Conservation (phyloP, 768 basidiomycete species). For the Lentinus brumalis region DNA sequence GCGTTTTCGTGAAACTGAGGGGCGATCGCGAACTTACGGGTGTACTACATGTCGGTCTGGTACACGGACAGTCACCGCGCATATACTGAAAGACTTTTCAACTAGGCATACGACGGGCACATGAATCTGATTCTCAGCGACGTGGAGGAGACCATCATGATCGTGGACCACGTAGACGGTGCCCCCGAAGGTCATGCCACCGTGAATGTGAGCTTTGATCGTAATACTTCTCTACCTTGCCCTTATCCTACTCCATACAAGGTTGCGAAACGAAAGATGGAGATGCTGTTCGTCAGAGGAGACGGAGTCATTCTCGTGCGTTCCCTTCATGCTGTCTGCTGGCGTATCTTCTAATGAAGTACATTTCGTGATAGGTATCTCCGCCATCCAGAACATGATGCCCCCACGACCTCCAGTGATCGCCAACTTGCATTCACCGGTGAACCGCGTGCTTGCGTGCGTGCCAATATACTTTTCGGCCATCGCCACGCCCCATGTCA, state of each 20-base stretch:
- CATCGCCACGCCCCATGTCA: not conserved
- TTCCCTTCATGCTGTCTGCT: conserved; percentile 9
- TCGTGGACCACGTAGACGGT: conserved; percentile 84
- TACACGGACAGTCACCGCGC: conserved; percentile 1
- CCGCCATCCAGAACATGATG: conserved; percentile 61
- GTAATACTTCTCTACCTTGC: not conserved
- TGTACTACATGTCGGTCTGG: conserved; percentile 78
- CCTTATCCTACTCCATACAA: conserved; percentile 32
- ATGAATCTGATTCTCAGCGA: conserved; percentile 99
- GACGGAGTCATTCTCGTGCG: conserved; percentile 95
- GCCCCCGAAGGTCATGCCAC: conserved; percentile 56
- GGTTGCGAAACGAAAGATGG: conserved; percentile 92
- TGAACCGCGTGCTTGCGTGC: not conserved
- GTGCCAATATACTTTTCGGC: conserved; percentile 39
- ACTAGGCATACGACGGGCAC: conserved; percentile 98
- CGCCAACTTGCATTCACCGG: not conserved
- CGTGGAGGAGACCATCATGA: conserved; percentile 96
- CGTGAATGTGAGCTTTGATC: conserved; percentile 56
- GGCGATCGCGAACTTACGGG: conserved; percentile 93
- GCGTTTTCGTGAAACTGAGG: conserved; percentile 95
- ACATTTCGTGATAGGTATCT: conserved; percentile 56
- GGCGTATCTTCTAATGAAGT: not conserved
- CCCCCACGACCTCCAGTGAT: not conserved
- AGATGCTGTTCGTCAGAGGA: conserved; percentile 97
- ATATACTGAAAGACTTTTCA: conserved; percentile 18